These are phyloP conservation scores for Stenogyne calaminthoides DNA, from an alignment of 305 asterid species.

Conservation along the genomic window DNA sequence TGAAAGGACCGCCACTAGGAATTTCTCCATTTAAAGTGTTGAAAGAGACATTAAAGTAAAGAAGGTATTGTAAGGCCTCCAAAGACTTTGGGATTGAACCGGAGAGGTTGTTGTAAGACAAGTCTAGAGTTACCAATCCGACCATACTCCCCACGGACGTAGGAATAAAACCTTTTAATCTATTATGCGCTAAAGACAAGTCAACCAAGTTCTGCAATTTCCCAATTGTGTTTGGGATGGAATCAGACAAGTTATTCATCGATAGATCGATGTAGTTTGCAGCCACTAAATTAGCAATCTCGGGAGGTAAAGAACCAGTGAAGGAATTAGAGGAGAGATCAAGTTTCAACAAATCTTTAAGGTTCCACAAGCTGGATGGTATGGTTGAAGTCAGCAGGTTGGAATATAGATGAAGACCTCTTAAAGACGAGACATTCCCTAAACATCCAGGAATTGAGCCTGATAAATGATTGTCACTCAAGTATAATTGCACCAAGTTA, in stretches of 20 bases:
- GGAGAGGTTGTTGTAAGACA: not conserved
- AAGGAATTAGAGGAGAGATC: not conserved
- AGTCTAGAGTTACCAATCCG: not conserved
- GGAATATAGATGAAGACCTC: not conserved
- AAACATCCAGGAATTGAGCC: not conserved
- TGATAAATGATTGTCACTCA: not conserved
- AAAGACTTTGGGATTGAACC: not conserved
- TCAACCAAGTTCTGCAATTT: not conserved
- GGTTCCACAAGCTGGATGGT: not conserved
- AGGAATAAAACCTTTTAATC: not conserved
- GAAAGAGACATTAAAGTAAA: too few relatives aligned
- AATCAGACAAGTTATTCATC: not conserved
- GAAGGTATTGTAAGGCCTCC: too few relatives aligned
- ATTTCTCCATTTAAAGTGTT: too few relatives aligned
- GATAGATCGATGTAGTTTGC: not conserved
- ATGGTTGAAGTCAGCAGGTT: not conserved
- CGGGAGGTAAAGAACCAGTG: not conserved
- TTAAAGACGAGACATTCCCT: not conserved
- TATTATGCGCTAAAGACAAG: not conserved
- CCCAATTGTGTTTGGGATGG: not conserved
- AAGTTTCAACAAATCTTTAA: not conserved
- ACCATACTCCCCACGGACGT: not conserved
- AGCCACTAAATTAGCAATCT: not conserved
- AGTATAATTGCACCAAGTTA: not conserved
- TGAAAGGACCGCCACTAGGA: too few relatives aligned